Evolutionary conservation across 2,329 filamentous ascomycete genomes (phyloP).

Genomic region (Penicillium italicum): DNA sequence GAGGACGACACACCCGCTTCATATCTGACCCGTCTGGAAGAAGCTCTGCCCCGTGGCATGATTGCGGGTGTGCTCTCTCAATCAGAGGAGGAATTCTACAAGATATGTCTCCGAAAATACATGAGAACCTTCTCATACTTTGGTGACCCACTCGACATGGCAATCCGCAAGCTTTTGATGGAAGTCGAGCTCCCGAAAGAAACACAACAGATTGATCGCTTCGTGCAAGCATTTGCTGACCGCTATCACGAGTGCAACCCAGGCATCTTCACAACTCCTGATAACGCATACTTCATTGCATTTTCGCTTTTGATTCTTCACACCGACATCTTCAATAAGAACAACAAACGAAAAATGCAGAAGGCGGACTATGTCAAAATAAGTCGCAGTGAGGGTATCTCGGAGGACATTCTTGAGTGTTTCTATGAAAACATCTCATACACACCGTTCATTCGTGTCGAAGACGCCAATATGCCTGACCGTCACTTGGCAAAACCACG

Average conservation of each 20-base stretch:
- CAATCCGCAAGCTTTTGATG: conserved; percentile 90
- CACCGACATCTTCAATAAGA: conserved; percentile 99
- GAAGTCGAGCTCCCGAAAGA: conserved; percentile 94
- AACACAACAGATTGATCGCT: conserved; percentile 95
- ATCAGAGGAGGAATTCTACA: conserved; percentile 77
- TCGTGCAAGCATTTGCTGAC: conserved; percentile 90
- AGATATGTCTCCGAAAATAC: conserved; percentile 82
- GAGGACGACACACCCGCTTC: conserved; percentile 88
- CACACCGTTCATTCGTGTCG: conserved; percentile 95
- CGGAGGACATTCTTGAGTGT: conserved; percentile 86
- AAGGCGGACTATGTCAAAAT: conserved; percentile 94
- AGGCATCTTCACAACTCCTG: conserved; percentile 77
- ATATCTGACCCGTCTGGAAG: conserved; percentile 81
- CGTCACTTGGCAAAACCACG: conserved; percentile 69
- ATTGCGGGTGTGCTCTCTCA: conserved; percentile 85
- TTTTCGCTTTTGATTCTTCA: conserved; percentile 96
- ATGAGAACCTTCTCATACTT: conserved; percentile 96
- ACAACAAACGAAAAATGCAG: conserved; percentile 99
- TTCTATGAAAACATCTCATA: conserved; percentile 99
- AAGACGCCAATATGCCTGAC: conserved; percentile 74
- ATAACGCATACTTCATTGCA: conserved; percentile 97
- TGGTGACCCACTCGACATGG: conserved; percentile 96
- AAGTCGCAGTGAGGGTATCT: conserved; percentile 85
- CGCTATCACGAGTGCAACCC: conserved; percentile 98
- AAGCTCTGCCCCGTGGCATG: conserved; percentile 71